These are phyloP conservation scores for Brettanomyces naardenensis DNA, from an alignment of 805 yeast species.

Conservation along the genomic window DNA sequence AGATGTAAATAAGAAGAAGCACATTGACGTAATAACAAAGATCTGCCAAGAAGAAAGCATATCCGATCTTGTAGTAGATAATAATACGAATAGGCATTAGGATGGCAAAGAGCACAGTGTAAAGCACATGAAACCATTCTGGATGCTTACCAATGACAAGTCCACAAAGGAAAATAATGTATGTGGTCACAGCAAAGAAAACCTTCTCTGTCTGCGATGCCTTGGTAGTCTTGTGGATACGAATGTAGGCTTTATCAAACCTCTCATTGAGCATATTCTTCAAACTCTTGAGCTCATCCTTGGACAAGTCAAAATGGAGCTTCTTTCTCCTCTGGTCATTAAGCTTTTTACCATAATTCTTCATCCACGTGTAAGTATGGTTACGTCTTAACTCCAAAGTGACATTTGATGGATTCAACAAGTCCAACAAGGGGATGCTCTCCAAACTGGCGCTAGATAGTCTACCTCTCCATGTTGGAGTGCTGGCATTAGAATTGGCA, in stretches of 20 bases:
- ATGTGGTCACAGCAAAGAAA: conserved; percentile 69
- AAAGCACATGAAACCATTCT: conserved; percentile 64
- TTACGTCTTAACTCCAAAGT: conserved; percentile 14
- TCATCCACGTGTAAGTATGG: conserved; percentile 22
- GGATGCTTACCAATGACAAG: conserved; percentile 74
- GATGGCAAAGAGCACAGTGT: conserved; percentile 50
- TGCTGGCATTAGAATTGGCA: neutral
- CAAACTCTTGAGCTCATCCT: conserved; percentile 20
- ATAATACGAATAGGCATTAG: conserved; percentile 81
- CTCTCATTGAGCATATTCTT: conserved; percentile 17
- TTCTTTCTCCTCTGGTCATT: conserved; percentile 20
- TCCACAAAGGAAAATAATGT: conserved; percentile 64
- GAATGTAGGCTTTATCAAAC: conserved; percentile 30
- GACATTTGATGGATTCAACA: conserved; percentile 22
- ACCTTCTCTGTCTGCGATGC: conserved; percentile 62
- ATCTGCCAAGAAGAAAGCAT: conserved; percentile 86
- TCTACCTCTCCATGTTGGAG: conserved; percentile 1
- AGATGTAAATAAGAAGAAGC: conserved; percentile 59
- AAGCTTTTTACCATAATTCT: conserved; percentile 15
- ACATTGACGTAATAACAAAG: conserved; percentile 86
- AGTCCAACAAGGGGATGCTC: conserved; percentile 21
- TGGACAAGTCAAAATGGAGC: conserved; percentile 15
- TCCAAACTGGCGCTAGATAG: conserved; percentile 19
- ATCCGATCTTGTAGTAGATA: conserved; percentile 70
- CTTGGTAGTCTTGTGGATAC: conserved; percentile 28